A percentile compares a stretch with the other conserved stretches of the same genome.
phyloP scores from a whole-genome alignment of 2,329 filamentous ascomycete species.

The Cladophialophora exuberans region DNA sequence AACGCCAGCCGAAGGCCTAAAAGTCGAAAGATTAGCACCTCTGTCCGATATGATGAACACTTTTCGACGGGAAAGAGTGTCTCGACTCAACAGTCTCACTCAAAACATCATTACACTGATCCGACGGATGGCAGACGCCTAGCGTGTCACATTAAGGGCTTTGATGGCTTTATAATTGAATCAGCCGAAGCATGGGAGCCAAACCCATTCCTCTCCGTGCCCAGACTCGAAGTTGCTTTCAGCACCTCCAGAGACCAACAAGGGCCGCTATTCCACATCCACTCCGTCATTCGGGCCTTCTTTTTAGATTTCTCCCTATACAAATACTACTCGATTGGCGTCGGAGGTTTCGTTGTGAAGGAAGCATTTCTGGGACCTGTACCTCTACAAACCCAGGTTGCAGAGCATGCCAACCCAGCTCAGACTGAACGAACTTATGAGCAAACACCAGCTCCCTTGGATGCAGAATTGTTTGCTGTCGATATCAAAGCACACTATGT shows the following conservation, averaged over 20 bases:
- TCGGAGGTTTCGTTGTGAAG: conserved; percentile 75
- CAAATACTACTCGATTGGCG: conserved; percentile 84
- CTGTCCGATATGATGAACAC: conserved; percentile 68
- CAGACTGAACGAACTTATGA: conserved; percentile 32
- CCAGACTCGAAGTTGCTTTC: conserved; percentile 83
- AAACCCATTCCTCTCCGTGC: conserved; percentile 83
- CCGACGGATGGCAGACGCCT: conserved; percentile 75
- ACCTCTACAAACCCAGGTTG: conserved; percentile 17
- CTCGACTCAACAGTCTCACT: conserved; percentile 52
- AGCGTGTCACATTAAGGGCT: conserved; percentile 75
- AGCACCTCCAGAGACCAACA: conserved; percentile 84
- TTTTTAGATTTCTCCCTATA: conserved; percentile 90
- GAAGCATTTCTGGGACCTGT: conserved; percentile 61
- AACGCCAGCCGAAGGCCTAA: conserved; percentile 62
- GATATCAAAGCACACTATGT: conserved; percentile 81
- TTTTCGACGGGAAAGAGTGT: conserved; percentile 59
- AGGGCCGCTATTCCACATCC: conserved; percentile 84
- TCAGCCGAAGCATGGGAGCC: conserved; percentile 79
- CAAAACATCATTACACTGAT: conserved; percentile 48
- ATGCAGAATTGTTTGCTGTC: conserved; percentile 72
- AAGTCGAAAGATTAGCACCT: conserved; percentile 75
- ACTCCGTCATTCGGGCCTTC: conserved; percentile 77
- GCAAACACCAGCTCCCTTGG: conserved; percentile 27
- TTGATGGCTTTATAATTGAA: conserved; percentile 91
- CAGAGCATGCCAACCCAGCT: conserved; percentile 11